Conservation (phyloP, 306 rosid species). For the Bauhinia variegata region DNA sequence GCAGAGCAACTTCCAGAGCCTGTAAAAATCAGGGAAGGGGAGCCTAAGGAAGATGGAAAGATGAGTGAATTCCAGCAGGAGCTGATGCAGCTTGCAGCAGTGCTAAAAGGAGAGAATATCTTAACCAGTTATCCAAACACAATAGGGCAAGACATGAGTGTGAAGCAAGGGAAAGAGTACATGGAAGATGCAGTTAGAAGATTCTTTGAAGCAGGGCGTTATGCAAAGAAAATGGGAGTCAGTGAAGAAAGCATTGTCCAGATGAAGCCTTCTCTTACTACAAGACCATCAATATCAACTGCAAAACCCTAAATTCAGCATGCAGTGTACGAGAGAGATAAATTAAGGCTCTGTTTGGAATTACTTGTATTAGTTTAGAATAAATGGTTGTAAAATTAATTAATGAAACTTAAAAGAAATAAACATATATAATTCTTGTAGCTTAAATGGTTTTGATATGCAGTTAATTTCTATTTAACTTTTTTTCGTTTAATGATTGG, state of each 20-base stretch:
- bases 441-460: too few species aligned
- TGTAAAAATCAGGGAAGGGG: constrained; percentile 48
- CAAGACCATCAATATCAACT: constrained; percentile 30
- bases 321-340: too few species aligned
- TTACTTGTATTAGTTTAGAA: too few species aligned
- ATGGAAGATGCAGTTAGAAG: constrained; percentile 92
- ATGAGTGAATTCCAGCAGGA: constrained; percentile 85
- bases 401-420: too few species aligned
- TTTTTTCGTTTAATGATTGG: too few species aligned
- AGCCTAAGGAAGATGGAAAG: constrained; percentile 58
- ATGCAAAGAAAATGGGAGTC: constrained; percentile 86
- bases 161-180: constrained; percentile 74
- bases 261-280: constrained; percentile 91
- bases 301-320: too few species aligned
- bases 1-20: constrained; percentile 75
- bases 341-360: too few species aligned
- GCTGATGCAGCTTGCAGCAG: constrained; percentile 77
- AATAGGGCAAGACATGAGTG: constrained; percentile 73
- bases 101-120: constrained; percentile 69
- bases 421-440: too few species aligned
- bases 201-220: constrained; percentile 83
- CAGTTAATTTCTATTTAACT: too few species aligned
- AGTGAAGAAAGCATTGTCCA: constrained; percentile 77
- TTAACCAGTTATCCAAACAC: constrained; percentile 65
- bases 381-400: too few species aligned